phyloP scores from a whole-genome alignment of 768 basidiomycete species.

The Hericium rajendrae region DNA sequence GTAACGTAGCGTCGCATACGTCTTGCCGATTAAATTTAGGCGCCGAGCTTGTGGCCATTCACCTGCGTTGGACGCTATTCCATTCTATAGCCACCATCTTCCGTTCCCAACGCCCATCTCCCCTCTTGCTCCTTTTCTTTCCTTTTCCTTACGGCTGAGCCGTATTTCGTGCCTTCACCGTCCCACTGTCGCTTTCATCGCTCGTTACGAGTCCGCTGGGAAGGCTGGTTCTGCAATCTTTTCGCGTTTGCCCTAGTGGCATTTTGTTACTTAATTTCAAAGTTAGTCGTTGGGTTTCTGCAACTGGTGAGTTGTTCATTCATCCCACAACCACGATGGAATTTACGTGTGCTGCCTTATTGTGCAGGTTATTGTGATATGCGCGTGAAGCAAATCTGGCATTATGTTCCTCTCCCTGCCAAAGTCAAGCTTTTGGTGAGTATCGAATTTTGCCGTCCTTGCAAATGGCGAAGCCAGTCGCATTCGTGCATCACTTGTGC shows the following conservation, averaged over 20 bases:
- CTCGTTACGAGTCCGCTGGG: conserved; percentile 9
- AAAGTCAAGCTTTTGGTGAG: conserved; percentile 42
- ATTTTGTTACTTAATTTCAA: conserved; percentile 16
- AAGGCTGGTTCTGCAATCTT: conserved; percentile 19
- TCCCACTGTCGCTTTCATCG: conserved; percentile 2
- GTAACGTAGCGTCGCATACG: too few species aligned
- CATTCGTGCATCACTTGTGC: neutral
- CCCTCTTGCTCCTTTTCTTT: neutral
- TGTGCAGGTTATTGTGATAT: conserved; percentile 16
- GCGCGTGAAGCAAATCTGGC: conserved; percentile 32
- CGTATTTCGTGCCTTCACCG: conserved; percentile 1
- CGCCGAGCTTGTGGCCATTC: too few species aligned
- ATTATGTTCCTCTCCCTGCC: conserved; percentile 26
- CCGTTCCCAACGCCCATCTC: neutral
- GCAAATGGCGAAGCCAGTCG: neutral
- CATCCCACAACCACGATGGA: neutral
- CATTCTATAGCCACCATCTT: neutral
- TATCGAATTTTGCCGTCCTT: conserved; percentile 6
- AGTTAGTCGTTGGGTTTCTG: conserved; percentile 1
- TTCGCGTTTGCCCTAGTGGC: conserved; percentile 35
- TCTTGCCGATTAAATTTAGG: too few species aligned
- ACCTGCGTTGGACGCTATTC: neutral
- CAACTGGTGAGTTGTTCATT: neutral
- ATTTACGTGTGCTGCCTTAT: neutral
- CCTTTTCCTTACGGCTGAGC: conserved; percentile 9